Base-by-base conservation (phyloP, 129 eudicot species). In the Flaveria trinervia region DNA sequence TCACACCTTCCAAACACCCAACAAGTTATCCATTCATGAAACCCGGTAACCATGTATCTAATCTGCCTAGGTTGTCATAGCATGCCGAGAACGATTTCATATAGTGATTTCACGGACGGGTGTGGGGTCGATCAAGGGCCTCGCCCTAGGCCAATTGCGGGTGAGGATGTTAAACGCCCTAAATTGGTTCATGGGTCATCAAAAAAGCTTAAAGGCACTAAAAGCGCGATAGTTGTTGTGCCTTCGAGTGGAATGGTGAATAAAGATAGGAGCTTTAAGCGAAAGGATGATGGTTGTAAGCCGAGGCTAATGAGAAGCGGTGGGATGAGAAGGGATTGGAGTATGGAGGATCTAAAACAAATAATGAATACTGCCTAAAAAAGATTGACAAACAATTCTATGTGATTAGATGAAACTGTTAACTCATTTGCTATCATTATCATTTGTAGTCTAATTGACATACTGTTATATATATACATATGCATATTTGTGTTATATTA, bases 271-370 rank as follows among this genome's bases (percentile, higher is more conserved):
- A 67, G 75, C 79, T 2, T 44, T 52, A 80, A 74, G 57, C 70
- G 64, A 9, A 80, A 81, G 56, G 84, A 81, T 56, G 72, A 23
- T 51, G 55, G 68, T 22, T 68, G 51, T 30, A 75, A 79, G 41
- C 86, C 89, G 18, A 79, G 52, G 79, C 56, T 85, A 69, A 78
- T 79, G 72, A 75, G 89, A 73, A 82, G 89, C 17, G 10, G 74
- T 61, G 89, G 89, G 77, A 79, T 85, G 81, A 85, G 86, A 79
- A 75, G 89, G 75, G 86, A 85, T 85, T 85, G 89, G 89, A 85
- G 89, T 54, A 59, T 85, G 57, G 89, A 79, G 80, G 83, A 85
- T 66, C 16, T 78, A 59, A 72, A 50, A 68, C 76, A 73, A 57
- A 39, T 82, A 33, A 72, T 82, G 70, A 72, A 77, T 82, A 49